Conservation (phyloP, 2,329 filamentous ascomycete species). For the Penicillium sp. region DNA sequence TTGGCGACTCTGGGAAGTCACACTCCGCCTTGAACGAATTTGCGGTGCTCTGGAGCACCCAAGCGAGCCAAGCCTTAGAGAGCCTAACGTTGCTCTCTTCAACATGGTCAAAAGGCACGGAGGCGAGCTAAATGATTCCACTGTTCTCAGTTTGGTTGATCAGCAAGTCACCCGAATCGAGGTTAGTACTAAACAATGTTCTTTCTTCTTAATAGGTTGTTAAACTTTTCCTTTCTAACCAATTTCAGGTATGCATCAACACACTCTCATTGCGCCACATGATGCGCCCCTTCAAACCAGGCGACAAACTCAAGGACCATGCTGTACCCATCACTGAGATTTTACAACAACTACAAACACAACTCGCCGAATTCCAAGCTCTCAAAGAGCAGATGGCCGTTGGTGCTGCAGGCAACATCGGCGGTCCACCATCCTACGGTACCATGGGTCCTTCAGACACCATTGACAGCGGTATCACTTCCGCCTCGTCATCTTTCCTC, state of each 20-base stretch:
- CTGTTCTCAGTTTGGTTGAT: slow-evolving; percentile 85
- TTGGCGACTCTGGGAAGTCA: slow-evolving; percentile 87
- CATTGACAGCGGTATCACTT: slow-evolving; percentile 23
- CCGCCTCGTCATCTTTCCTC: slow-evolving; percentile 31
- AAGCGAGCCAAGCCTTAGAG: slow-evolving; percentile 62
- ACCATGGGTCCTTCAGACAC: slow-evolving; percentile 13
- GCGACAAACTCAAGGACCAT: slow-evolving; percentile 67
- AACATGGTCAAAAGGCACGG: slow-evolving; percentile 70
- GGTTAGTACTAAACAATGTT: slow-evolving; percentile 55
- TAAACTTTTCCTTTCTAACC: slow-evolving; percentile 5
- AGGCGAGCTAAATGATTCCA: slow-evolving; percentile 83
- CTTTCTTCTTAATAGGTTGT: background rate
- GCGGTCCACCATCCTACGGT: slow-evolving; percentile 15
- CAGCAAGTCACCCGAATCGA: slow-evolving; percentile 96
- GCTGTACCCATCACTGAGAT: slow-evolving; percentile 75
- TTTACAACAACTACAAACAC: slow-evolving; percentile 40
- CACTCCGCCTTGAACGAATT: slow-evolving; percentile 85
- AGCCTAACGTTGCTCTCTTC: slow-evolving; percentile 79
- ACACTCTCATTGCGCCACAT: slow-evolving; percentile 78
- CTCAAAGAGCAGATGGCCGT: slow-evolving; percentile 41
- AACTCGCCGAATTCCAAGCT: slow-evolving; percentile 42
- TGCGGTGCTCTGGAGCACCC: slow-evolving; percentile 82
- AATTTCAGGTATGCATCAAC: slow-evolving; percentile 70
- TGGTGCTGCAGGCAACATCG: slow-evolving; percentile 27
- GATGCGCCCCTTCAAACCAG: slow-evolving; percentile 64